A percentile compares a stretch with the other conserved stretches of the same genome.
phyloP scores from a whole-genome alignment of 208 protist genomes.

The Herpetomonas samuelpessoai region DNA sequence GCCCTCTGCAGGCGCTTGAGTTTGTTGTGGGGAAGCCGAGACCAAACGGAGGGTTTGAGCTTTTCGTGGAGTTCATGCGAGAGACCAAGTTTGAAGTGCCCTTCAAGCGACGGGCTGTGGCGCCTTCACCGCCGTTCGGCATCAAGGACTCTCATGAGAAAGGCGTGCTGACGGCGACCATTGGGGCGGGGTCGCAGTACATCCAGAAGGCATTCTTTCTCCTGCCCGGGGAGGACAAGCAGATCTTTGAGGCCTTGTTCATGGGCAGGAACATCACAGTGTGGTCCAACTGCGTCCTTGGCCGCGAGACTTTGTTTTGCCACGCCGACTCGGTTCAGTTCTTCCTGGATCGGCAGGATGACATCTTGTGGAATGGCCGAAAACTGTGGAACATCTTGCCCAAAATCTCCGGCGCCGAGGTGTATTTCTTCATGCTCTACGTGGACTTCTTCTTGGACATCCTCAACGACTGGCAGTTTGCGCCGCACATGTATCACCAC shows the following conservation, averaged over 20 bases:
- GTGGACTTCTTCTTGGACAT: slow-evolving; percentile 82
- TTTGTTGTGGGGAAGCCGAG: slow-evolving; percentile 68
- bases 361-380: slow-evolving; percentile 67
- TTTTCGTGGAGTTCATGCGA: slow-evolving; percentile 73
- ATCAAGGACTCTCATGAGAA: slow-evolving; percentile 71
- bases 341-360: slow-evolving; percentile 74
- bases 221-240: slow-evolving; percentile 63
- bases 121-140: slow-evolving; percentile 82
- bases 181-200: slow-evolving; percentile 75
- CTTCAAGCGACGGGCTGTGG: slow-evolving; percentile 71
- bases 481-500: slow-evolving; percentile 80
- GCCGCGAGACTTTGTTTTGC: slow-evolving; percentile 47
- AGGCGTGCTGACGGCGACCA: slow-evolving; percentile 47
- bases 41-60: slow-evolving; percentile 71
- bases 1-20: slow-evolving; percentile 49
- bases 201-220: slow-evolving; percentile 75
- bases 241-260: slow-evolving; percentile 61
- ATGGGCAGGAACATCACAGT: slow-evolving; percentile 58
- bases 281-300: slow-evolving; percentile 68
- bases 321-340: slow-evolving; percentile 61
- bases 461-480: slow-evolving; percentile 82
- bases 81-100: slow-evolving; percentile 64
- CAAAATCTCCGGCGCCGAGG: slow-evolving; percentile 43
- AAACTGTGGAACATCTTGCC: slow-evolving; percentile 75
- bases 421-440: slow-evolving; percentile 83